Evolutionary conservation across 2,329 filamentous ascomycete genomes (phyloP).

Genomic region (Cladosporium sp.): DNA sequence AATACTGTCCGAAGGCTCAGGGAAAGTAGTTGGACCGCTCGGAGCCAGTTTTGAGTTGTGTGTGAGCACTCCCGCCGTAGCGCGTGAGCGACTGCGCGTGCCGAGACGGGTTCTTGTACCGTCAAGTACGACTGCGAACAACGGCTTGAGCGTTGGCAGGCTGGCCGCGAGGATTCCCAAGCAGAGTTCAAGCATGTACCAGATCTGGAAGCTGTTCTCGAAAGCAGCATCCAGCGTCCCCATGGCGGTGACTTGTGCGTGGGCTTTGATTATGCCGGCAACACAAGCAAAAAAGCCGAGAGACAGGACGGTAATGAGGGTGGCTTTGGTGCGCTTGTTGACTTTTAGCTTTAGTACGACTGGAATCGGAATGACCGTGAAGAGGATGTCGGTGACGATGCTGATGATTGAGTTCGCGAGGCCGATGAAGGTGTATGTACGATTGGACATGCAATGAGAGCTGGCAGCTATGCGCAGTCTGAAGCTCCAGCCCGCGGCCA

Average conservation of each 20-base stretch:
- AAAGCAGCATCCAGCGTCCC: constrained; percentile 39
- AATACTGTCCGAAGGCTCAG: neutral
- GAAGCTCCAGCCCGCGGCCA: constrained; percentile 48
- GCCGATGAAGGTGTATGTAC: constrained; percentile 46
- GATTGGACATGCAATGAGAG: constrained; percentile 46
- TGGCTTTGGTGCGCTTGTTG: constrained; percentile 44
- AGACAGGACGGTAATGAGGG: constrained; percentile 39
- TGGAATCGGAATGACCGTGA: constrained; percentile 45
- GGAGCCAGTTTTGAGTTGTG: neutral
- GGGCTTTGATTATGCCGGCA: constrained; percentile 46
- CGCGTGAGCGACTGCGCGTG: constrained; percentile 25
- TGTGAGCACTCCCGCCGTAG: neutral
- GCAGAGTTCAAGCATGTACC: constrained; percentile 48
- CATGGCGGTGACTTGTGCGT: constrained; percentile 41
- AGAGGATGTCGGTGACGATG: constrained; percentile 43
- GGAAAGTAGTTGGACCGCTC: neutral
- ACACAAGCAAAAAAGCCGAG: constrained; percentile 45
- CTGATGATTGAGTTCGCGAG: constrained; percentile 49
- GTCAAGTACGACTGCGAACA: constrained; percentile 38
- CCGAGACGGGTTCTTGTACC: constrained; percentile 24
- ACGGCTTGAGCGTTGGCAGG: constrained; percentile 45
- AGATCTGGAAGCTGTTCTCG: constrained; percentile 44
- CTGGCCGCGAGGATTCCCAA: constrained; percentile 48
- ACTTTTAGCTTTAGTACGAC: constrained; percentile 47
- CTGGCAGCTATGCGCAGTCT: constrained; percentile 35